Conservation (phyloP, 1,139 yeast species). For the Candida sp. region DNA sequence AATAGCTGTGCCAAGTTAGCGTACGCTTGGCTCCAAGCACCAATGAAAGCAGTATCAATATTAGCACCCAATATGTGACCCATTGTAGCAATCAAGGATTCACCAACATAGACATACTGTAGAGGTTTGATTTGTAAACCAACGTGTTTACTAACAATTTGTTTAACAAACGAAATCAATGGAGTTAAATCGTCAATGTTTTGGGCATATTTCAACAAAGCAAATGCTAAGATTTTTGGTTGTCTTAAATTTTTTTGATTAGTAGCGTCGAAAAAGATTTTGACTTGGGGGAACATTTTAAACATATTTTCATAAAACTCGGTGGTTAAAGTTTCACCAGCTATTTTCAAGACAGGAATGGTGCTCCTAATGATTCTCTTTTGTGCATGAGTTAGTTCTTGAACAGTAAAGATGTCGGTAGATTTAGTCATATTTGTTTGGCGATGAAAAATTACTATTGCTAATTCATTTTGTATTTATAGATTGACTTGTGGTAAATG, state of each 20-base stretch:
- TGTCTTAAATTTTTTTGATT: slow-evolving; percentile 57
- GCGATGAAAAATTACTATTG: not conserved
- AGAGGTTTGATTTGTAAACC: slow-evolving; percentile 61
- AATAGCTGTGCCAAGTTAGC: slow-evolving; percentile 59
- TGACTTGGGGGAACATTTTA: slow-evolving; percentile 48
- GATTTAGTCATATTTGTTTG: not conserved
- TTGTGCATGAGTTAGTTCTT: slow-evolving; percentile 25
- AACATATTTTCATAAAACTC: slow-evolving; percentile 58
- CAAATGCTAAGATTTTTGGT: slow-evolving; percentile 62
- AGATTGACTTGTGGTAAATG: not conserved
- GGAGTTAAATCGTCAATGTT: slow-evolving; percentile 60
- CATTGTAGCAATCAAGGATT: slow-evolving; percentile 51
- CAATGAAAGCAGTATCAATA: slow-evolving; percentile 54
- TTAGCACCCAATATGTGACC: slow-evolving; percentile 45
- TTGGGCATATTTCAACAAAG: slow-evolving; percentile 60
- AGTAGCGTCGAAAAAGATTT: slow-evolving; percentile 55
- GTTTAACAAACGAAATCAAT: slow-evolving; percentile 51
- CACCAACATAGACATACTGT: slow-evolving; percentile 66
- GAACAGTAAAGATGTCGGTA: not conserved
- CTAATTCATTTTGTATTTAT: not conserved
- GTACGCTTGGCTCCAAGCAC: slow-evolving; percentile 69
- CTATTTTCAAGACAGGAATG: slow-evolving; percentile 54
- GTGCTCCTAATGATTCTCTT: slow-evolving; percentile 47
- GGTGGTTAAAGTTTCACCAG: slow-evolving; percentile 55
- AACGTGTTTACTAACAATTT: slow-evolving; percentile 64